Conservation (phyloP, 140 eudicot species). For the Senecio squalidus region DNA sequence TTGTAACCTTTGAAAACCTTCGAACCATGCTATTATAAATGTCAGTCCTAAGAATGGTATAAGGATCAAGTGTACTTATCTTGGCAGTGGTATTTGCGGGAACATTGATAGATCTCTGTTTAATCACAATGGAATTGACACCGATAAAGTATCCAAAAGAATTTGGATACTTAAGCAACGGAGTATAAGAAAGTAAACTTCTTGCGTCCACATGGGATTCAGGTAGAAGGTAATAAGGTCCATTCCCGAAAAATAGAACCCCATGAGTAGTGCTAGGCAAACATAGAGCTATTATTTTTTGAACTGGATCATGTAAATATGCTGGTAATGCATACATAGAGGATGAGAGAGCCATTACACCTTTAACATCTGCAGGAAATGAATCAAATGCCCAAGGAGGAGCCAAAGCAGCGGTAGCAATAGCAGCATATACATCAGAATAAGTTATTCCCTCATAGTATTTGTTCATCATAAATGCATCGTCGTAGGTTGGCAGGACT, state of each 20-base stretch:
- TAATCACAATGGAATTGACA: background rate
- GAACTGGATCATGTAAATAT: background rate
- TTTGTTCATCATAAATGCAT: background rate
- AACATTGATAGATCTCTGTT: background rate
- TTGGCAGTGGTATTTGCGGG: background rate
- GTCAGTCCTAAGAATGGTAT: background rate
- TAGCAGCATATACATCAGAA: background rate
- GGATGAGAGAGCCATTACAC: background rate
- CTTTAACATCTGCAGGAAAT: background rate
- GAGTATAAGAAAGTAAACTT: background rate
- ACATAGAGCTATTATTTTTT: background rate
- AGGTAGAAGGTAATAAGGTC: background rate
- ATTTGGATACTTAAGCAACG: background rate
- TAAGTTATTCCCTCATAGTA: background rate
- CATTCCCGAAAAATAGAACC: background rate
- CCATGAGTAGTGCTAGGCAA: background rate
- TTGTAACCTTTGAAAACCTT: background rate
- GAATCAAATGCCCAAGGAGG: background rate
- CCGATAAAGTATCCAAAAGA: background rate
- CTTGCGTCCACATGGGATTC: background rate
- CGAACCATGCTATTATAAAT: background rate
- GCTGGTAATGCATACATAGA: background rate
- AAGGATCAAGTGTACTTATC: background rate
- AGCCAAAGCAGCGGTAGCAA: background rate
- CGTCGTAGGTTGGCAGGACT: background rate